Evolutionary conservation across 768 basidiomycete genomes (phyloP), one percentile per base, ranked within the genome.

Genomic region (Trametes coccinea): DNA sequence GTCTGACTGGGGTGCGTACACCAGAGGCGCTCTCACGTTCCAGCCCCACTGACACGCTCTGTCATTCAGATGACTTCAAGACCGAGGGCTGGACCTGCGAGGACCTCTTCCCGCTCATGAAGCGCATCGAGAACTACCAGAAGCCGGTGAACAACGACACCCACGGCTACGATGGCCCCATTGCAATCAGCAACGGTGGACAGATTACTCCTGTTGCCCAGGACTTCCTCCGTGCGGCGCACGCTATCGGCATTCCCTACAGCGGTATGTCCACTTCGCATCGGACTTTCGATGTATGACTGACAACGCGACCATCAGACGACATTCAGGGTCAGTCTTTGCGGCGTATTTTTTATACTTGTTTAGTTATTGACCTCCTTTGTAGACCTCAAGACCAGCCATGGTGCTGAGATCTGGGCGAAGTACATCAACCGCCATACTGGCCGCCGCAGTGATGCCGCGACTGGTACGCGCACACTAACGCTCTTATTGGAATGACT

Each of bases 391-490:
- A 73, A 78, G 53, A 85, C 86, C 27, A 70, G 81, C 31, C 84
- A 88, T 65, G 86, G 77, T 27, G 80, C 87, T 56, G 88, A 88
- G 71, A 85, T 88, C 58, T 88, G 87, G 87, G 87, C 87, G 52
- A 89, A 89, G 71, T 89, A 88, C 69, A 87, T 89, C 79, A 88
- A 88, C 73, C 80, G 85, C 66, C 82, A 87, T 69, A 89, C 86
- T 39, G 88, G 88, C 60, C 77, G 88, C 63, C 84, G 87, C 53
- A 87, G 85, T 62, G 88, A 89, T 65, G 87, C 87, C 50, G 86
- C 87, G 2, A 86, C 86, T 47, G 86, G 84, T 84, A 49, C 17
- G 29, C 37, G 27, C 14, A 10, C 22, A 8, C 59, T 40, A 13
- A 43, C 14, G 2, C 31, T 29, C 48, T 37, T 6, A 3, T 5